These are phyloP conservation scores for Apophysomyces variabilis DNA, from an alignment of 371 early-diverging fungal genomes.

Conservation along the genomic window DNA sequence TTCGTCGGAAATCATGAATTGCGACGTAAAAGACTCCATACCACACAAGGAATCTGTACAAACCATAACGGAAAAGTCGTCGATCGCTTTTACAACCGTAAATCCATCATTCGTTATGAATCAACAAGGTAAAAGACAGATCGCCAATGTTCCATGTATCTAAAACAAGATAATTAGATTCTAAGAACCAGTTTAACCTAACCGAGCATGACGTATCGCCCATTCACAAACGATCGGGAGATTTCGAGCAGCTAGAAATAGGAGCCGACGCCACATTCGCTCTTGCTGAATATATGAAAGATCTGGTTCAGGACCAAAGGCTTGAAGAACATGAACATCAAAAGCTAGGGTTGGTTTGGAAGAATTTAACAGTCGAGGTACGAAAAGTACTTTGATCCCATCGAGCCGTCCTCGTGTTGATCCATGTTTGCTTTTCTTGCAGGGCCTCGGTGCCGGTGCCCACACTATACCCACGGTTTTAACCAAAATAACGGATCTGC, in stretches of 20 bases:
- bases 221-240: neutral
- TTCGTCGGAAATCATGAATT: no score
- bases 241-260: slow-evolving; percentile 26
- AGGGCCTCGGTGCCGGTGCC: slow-evolving; percentile 29
- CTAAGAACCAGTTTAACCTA: no score
- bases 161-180: no score
- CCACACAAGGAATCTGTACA: no score
- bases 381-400: neutral
- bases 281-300: slow-evolving; percentile 24
- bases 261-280: slow-evolving; percentile 26
- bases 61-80: no score
- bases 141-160: no score
- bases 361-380: slow-evolving; percentile 40
- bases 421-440: slow-evolving; percentile 3
- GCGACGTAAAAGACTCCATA: no score
- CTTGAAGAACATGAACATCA: slow-evolving; percentile 26
- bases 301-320: neutral
- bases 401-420: neutral
- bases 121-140: no score
- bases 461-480: slow-evolving; percentile 26
- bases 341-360: slow-evolving; percentile 41
- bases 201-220: neutral
- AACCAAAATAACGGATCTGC: slow-evolving; percentile 12
- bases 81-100: no score
- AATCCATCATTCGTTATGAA: no score